A percentile compares a stretch with the other conserved stretches of the same genome.
phyloP scores from a whole-genome alignment of 2,329 filamentous ascomycete genomes.

The Neoarthrinium moseri region DNA sequence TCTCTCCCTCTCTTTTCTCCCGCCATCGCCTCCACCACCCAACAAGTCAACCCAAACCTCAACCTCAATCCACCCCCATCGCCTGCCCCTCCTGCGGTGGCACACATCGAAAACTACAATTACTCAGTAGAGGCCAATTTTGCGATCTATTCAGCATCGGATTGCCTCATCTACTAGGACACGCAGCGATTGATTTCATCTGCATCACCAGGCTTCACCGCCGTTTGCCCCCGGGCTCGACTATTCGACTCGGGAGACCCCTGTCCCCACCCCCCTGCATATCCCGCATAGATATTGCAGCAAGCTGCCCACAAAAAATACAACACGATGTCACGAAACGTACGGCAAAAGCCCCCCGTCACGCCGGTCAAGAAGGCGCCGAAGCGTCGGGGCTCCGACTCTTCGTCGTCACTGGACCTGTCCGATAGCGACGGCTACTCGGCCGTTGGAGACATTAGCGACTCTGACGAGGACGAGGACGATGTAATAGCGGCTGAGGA shows the following conservation, averaged over 20 bases:
- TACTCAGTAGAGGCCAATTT: no score
- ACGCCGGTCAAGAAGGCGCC: constrained; percentile 42
- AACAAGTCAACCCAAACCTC: background rate
- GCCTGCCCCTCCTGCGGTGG: background rate
- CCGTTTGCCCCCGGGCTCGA: constrained; percentile 31
- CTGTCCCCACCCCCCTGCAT: constrained; percentile 24
- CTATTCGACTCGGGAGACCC: constrained; percentile 14
- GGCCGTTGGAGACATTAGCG: constrained; percentile 75
- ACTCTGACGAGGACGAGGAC: constrained; percentile 74
- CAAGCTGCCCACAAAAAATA: no score
- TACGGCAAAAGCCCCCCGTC: constrained; percentile 45
- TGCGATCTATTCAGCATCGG: no score
- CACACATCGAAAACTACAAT: no score
- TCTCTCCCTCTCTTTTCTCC: background rate
- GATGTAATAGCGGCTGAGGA: constrained; percentile 78
- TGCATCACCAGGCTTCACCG: constrained; percentile 26
- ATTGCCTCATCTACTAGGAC: no score
- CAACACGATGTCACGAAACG: constrained; percentile 51
- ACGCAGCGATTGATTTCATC: background rate
- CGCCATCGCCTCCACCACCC: no score
- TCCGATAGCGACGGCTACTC: constrained; percentile 74
- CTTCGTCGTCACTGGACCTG: constrained; percentile 55
- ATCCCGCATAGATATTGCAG: constrained; percentile 21
- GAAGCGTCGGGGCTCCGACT: constrained; percentile 49
- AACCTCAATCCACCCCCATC: background rate